Evolutionary conservation across 2,329 filamentous ascomycete species (phyloP).

Genomic region (Rosellinia necatrix): DNA sequence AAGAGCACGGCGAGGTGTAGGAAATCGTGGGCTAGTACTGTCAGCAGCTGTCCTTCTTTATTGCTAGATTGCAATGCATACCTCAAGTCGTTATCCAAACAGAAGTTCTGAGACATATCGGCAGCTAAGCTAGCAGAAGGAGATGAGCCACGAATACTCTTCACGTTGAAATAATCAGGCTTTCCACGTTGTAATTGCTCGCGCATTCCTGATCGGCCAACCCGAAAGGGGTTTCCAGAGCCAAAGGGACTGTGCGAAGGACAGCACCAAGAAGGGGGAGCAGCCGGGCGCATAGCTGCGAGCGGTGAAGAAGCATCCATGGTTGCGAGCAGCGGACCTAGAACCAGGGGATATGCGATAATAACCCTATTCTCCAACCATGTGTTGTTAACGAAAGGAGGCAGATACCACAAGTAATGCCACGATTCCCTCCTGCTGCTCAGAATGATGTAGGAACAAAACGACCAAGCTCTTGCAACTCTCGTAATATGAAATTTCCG

Average conservation of each 20-base stretch:
- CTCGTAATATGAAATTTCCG: conserved; percentile 6
- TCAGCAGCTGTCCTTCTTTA: conserved; percentile 16
- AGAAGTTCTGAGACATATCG: conserved; percentile 95
- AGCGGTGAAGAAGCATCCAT: conserved; percentile 96
- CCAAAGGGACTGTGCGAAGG: conserved; percentile 50
- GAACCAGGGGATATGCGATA: conserved; percentile 33
- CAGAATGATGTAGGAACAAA: conserved; percentile 24
- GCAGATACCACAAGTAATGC: conserved; percentile 36
- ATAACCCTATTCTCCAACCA: conserved; percentile 38
- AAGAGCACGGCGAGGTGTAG: conserved; percentile 81
- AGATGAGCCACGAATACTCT: conserved; percentile 80
- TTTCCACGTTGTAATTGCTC: conserved; percentile 67
- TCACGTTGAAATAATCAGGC: conserved; percentile 81
- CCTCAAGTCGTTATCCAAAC: conserved; percentile 84
- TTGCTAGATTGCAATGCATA: conserved; percentile 50
- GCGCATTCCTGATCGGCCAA: conserved; percentile 77
- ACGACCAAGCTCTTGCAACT: conserved; percentile 20
- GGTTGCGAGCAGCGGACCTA: conserved; percentile 31
- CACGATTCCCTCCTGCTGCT: conserved; percentile 33
- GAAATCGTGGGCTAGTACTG: conserved; percentile 71
- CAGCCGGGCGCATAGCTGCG: conserved; percentile 85
- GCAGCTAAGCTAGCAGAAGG: conserved; percentile 89
- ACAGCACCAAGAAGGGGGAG: conserved; percentile 65
- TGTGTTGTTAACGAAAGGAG: conserved; percentile 33
- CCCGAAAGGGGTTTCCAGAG: conserved; percentile 55